Conservation (phyloP, 2,329 filamentous ascomycete genomes). For the Hypoxylon sp. region DNA sequence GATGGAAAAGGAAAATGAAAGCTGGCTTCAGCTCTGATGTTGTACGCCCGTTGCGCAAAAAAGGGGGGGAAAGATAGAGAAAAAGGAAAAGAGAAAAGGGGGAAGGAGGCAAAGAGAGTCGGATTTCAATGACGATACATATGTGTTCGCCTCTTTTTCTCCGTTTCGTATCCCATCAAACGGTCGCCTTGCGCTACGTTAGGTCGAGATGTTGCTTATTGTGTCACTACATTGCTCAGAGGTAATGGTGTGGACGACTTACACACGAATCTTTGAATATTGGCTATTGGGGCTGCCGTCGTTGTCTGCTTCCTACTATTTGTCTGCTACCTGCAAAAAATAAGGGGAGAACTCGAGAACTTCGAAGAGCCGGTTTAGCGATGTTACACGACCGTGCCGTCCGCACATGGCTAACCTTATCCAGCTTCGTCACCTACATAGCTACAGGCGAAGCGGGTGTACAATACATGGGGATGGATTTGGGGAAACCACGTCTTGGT, state of each 20-base stretch:
- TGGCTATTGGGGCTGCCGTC: no score
- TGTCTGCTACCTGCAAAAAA: no score
- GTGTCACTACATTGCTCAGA: neutral
- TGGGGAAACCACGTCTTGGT: neutral
- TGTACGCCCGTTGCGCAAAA: conserved; percentile 30
- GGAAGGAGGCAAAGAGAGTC: conserved; percentile 2
- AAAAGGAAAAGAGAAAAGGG: neutral
- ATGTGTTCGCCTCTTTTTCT: conserved; percentile 14
- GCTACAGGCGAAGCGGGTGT: conserved; percentile 17
- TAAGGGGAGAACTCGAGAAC: conserved; percentile 9
- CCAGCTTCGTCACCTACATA: conserved; percentile 24
- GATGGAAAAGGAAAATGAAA: conserved; percentile 15
- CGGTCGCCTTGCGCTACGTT: conserved; percentile 26
- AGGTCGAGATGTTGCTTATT: neutral
- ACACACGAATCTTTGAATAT: no score
- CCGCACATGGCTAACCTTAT: conserved; percentile 41
- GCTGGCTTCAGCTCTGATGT: conserved; percentile 9
- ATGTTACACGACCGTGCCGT: conserved; percentile 39
- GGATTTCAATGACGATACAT: conserved; percentile 23
- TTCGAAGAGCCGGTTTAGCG: conserved; percentile 30
- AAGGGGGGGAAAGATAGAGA: neutral
- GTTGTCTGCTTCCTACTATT: no score
- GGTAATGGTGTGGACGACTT: neutral
- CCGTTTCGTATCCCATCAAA: conserved; percentile 5
- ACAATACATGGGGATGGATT: conserved; percentile 1